These are phyloP conservation scores for Globisporangium canariense DNA, from an alignment of 352 stramenopile species.

Conservation along the genomic window DNA sequence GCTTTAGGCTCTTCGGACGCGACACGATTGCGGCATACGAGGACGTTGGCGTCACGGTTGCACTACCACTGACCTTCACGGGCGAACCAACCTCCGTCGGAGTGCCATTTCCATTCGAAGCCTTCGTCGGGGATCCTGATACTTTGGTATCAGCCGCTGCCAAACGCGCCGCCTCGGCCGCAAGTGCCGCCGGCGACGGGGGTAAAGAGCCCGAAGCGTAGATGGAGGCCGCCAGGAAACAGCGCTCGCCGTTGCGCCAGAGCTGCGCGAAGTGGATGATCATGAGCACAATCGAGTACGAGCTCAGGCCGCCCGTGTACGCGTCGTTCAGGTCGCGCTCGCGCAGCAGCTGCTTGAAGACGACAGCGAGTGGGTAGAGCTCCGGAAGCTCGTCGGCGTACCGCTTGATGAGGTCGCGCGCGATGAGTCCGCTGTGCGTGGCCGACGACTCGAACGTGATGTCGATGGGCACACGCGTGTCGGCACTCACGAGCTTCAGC, in stretches of 20 bases:
- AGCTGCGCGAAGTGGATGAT: conserved; percentile 85
- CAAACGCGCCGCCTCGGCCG: conserved; percentile 19
- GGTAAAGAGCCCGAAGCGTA: conserved; percentile 62
- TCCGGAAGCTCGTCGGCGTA: conserved; percentile 82
- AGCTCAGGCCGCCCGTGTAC: conserved; percentile 89
- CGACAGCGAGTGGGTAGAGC: conserved; percentile 85
- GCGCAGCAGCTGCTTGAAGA: conserved; percentile 90
- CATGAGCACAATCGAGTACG: conserved; percentile 92
- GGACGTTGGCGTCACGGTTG: conserved; percentile 24
- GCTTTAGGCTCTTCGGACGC: conserved; percentile 29
- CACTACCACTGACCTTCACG: conserved; percentile 1
- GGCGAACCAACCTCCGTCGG: conserved; percentile 8
- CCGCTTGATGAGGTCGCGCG: conserved; percentile 81
- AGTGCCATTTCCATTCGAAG: conserved; percentile 8
- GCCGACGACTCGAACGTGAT: conserved; percentile 82
- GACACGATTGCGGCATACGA: conserved; percentile 65
- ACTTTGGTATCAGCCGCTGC: conserved; percentile 12
- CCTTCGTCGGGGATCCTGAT: not conserved
- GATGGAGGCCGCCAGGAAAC: conserved; percentile 53
- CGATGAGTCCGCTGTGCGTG: conserved; percentile 79
- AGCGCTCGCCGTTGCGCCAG: conserved; percentile 47
- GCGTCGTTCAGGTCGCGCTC: conserved; percentile 89
- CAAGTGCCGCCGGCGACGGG: conserved; percentile 26
- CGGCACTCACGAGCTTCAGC: conserved; percentile 74
- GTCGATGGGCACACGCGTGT: conserved; percentile 79